Evolutionary conservation across 495 filamentous ascomycete genomes (phyloP).

Genomic region (Penicillium alfredii): DNA sequence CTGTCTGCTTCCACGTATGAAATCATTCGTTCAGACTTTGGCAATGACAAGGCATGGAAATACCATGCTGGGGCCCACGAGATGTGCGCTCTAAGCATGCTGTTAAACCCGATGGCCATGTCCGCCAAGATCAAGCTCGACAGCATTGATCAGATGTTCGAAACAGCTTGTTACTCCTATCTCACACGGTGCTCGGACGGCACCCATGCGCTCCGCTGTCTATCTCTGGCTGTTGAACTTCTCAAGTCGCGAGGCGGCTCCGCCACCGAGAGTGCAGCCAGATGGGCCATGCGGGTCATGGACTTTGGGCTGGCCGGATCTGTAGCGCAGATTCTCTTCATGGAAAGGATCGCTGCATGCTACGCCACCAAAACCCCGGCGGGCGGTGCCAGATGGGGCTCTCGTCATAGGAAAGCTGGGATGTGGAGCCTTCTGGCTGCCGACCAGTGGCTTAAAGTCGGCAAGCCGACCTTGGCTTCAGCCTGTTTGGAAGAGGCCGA

Average conservation of each 20-base stretch:
- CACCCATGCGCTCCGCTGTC: constrained; percentile 70
- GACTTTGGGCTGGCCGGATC: constrained; percentile 69
- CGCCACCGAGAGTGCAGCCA: constrained; percentile 78
- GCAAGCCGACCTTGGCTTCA: constrained; percentile 63
- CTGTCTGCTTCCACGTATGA: constrained; percentile 89
- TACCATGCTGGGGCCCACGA: constrained; percentile 90
- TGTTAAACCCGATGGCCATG: constrained; percentile 65
- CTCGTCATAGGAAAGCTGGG: constrained; percentile 72
- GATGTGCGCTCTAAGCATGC: constrained; percentile 78
- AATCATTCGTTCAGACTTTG: constrained; percentile 77
- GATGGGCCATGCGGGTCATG: constrained; percentile 73
- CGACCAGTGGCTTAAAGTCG: constrained; percentile 71
- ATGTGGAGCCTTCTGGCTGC: constrained; percentile 84
- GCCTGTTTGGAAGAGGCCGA: constrained; percentile 65
- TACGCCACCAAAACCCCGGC: constrained; percentile 66
- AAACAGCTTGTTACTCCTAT: constrained; percentile 86
- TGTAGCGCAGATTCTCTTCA: constrained; percentile 70
- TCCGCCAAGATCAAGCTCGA: constrained; percentile 71
- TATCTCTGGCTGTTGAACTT: constrained; percentile 73
- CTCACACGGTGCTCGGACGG: constrained; percentile 71
- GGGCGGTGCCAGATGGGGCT: constrained; percentile 59
- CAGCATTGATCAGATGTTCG: constrained; percentile 74
- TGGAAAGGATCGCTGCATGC: constrained; percentile 77
- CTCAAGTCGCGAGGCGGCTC: constrained; percentile 70
- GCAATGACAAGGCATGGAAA: constrained; percentile 92